phyloP scores from a whole-genome alignment of 345 rosid species.

The Laguncularia racemosa region DNA sequence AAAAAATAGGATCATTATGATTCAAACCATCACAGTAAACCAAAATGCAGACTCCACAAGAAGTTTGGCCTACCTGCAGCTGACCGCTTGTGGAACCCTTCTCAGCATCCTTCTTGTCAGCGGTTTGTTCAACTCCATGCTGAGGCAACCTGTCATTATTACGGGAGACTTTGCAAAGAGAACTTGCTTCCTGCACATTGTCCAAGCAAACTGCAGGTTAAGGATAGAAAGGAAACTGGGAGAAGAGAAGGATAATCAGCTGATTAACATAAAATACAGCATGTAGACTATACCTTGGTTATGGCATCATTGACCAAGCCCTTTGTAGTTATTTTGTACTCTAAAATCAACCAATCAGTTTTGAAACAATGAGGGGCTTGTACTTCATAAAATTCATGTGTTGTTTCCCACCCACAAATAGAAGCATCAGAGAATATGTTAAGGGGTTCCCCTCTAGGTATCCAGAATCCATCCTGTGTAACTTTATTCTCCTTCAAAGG shows the following conservation, averaged over 20 bases:
- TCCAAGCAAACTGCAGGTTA: conserved; percentile 18
- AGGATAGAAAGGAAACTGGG: conserved; percentile 5
- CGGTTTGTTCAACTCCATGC: too few relatives aligned
- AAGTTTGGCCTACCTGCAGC: too few relatives aligned
- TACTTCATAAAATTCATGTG: conserved; percentile 17
- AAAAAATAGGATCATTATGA: too few relatives aligned
- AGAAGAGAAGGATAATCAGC: too few relatives aligned
- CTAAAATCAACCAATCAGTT: conserved; percentile 27
- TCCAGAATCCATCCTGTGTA: conserved; percentile 20
- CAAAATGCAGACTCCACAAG: too few relatives aligned
- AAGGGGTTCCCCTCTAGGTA: conserved; percentile 15
- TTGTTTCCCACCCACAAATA: conserved; percentile 23
- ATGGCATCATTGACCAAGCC: conserved; percentile 4
- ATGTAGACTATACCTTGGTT: conserved; percentile 12
- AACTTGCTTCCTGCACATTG: conserved; percentile 19
- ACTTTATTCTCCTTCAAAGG: conserved; percentile 10
- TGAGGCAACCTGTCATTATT: background rate
- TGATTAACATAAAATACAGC: too few relatives aligned
- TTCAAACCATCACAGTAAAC: too few relatives aligned
- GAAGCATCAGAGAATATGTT: conserved; percentile 13
- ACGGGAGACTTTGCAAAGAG: conserved; percentile 20
- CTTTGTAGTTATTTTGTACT: conserved; percentile 16
- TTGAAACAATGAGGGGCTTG: conserved; percentile 10
- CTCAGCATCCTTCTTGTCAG: too few relatives aligned
- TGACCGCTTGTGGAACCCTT: too few relatives aligned